Evolutionary conservation across 306 rosid species (phyloP), one percentile per base, ranked within the genome.

Genomic region (Vigna nakashimae): DNA sequence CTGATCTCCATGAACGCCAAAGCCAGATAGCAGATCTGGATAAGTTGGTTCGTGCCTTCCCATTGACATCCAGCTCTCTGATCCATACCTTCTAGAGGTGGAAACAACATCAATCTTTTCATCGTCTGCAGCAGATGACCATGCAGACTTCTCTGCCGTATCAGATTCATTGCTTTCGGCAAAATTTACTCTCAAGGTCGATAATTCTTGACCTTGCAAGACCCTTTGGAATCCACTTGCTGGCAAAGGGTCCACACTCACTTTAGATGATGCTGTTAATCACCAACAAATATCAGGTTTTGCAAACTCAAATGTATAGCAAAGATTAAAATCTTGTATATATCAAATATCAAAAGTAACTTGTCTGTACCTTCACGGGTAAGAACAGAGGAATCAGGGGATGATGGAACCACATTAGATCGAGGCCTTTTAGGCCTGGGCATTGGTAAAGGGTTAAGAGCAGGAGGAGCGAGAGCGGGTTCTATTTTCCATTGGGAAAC

Each of bases 181-280:
- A 68, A 88, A 87, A 71, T 85, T 91, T 65, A 86, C 94, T 81
- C 91, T 86, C 89, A 91, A 87, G 89, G 93, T 85, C 89, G 91
- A 38, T 77, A 86, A 81, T 76, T 95, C 99, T 92, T 89, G 99
- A 95, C 97, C 98, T 91, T 91, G 99, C 99, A 95, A 92, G 93
- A 88, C 98, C 92, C 94, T 91, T 56, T 91, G 82, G 78, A 86
- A 86, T 24, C 93, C 96, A 81, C 87, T 82, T 34, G 89, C 70
- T 40, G 90, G 84, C 36, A 81, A 86, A 88, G 93, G 89, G 88
- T 91, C 98, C 80, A 69, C 69, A 20, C 76, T 86, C 51, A 82
- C 87, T 86, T 88, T 92, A 12, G 91, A 91, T 38, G 92, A 76
- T 73, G 86, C 95, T 82, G 83, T 49, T 46, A 67, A 73, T 66